Evolutionary conservation across 2,329 filamentous ascomycete genomes (phyloP), one percentile per base, ranked within the genome.

Genomic region (Ceratocystis eucalypticola): DNA sequence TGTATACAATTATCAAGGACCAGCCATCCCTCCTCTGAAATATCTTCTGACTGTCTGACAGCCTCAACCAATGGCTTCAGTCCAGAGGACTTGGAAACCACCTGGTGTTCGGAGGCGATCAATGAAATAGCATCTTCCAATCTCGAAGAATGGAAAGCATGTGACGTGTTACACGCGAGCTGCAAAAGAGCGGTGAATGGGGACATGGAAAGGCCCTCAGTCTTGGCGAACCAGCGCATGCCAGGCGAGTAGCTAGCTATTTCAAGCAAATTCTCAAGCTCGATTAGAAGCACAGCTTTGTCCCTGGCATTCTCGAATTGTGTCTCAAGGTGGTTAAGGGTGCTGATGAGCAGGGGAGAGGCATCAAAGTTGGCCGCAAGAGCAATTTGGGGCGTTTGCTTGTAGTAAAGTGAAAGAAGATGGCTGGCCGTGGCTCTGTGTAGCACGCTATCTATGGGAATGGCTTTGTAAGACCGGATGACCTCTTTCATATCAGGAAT

Each of bases 181-280:
- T 80, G 84, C 5, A 93, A 74, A 25, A 93, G 79, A 0, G 85
- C 85, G n/a, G 84, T 83, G 69, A 91, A 90, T 0, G 88, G 88
- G 3, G 88, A 90, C 2, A 83, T 77, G 1, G 75, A 73, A n/a
- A 88, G 77, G 0, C 80, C 80, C 69, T 88, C 83, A 67, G 78
- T 82, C 72, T 89, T 92, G 69, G 88, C 82, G 78, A 94, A 96
- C 93, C 93, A 97, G 69, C 88, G 85, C 86, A 96, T 94, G 5
- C 87, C 86, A 0, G 89, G 85, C 2, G 91, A 95, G 71, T 87
- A 84, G 69, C 85, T 84, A 2, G 92, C 91, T 73, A 96, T 89
- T 37, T 85, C 82, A 20, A 96, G 83, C 20, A 96, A 79, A 73
- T 93, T 89, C 73, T 91, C 87, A 33, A 96, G 78, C 74, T 96